A percentile compares a stretch with the other conserved stretches of the same genome.
These are phyloP conservation scores for Xylaria telfairii DNA, from an alignment of 495 filamentous ascomycete genomes.

Conservation along the genomic window DNA sequence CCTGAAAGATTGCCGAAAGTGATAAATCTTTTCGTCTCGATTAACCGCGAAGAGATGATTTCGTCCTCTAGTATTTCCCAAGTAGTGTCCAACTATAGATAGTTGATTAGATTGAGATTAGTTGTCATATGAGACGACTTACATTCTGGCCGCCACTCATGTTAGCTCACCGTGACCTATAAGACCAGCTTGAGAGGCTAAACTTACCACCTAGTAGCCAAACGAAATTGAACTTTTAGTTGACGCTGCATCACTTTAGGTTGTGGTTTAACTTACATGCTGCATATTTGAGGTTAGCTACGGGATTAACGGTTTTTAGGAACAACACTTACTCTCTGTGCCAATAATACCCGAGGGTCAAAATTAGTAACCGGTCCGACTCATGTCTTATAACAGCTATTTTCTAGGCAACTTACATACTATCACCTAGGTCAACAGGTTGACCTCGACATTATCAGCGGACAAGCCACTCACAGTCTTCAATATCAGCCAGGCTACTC, in stretches of 20 bases:
- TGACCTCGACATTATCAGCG: background rate
- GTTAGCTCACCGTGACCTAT: background rate
- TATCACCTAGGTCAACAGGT: background rate
- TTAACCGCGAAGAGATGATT: background rate
- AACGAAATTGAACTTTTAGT: background rate
- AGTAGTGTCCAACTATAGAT: background rate
- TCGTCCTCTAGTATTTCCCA: background rate
- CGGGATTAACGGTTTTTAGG: background rate
- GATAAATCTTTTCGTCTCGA: background rate
- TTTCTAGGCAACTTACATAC: conserved; percentile 11
- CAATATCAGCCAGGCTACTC: background rate
- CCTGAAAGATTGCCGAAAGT: background rate
- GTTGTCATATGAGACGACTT: background rate
- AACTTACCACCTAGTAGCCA: conserved; percentile 2
- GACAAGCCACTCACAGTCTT: conserved; percentile 12
- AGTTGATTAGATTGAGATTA: background rate
- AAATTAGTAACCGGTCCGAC: background rate
- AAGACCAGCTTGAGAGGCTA: background rate
- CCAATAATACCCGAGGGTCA: background rate
- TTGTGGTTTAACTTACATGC: background rate
- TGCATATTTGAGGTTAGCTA: background rate
- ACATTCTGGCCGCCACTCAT: background rate
- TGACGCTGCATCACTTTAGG: background rate
- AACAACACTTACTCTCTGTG: background rate
- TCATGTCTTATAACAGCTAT: background rate